Base-by-base conservation (phyloP, 2,329 filamentous ascomycete genomes). In the Raffaelea ambrosiae region DNA sequence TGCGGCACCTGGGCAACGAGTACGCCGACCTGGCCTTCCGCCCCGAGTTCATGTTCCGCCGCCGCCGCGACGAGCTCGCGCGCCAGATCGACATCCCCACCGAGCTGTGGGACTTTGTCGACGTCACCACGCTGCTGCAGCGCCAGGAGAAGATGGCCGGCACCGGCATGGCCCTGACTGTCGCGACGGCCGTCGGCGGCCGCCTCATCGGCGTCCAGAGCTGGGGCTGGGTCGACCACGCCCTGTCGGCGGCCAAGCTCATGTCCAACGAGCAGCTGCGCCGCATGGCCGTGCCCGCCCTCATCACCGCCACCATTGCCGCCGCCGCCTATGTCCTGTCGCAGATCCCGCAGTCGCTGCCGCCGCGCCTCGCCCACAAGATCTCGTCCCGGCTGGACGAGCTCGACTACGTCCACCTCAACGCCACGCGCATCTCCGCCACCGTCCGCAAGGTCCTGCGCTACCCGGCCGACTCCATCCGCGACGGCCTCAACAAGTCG, bases 61-160 rank as follows among this genome's bases (percentile, higher is more conserved):
- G 87, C 52, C 85, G 85, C 59, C 79, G 83, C 51, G 88, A 98
- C 63, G 79, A 81, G 2, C 70, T 95, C 38, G 89, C 88, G 5
- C 81, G 88, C 54, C 84, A 95, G 60, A 83, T 97, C 16, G 82
- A 96, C 51, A 82, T 95, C 19, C 81, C 93, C 47, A 86, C 93
- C 4, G 90, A 98, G 60, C 58, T 95, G 1, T 86, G 77, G 77
- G 93, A 98, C 68, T 97, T 98, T 72, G 87, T 98, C 58, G 93
- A 98, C 64, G 74, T 89, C 64, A 76, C 81, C 18, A 86, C 81
- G 11, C 68, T 97, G 5, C 76, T 95, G 70, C 88, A 96, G 60
- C 78, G 83, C 47, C 91, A 97, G 63, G 93, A 98, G 66, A 98
- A 97, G 73, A 76, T 94, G 48, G 90, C 91, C 5, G 88, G 91